Evolutionary conservation across 805 yeast species (phyloP), one percentile per base, ranked within the genome.

Genomic region (Wickerhamomyces kurtzmanii): DNA sequence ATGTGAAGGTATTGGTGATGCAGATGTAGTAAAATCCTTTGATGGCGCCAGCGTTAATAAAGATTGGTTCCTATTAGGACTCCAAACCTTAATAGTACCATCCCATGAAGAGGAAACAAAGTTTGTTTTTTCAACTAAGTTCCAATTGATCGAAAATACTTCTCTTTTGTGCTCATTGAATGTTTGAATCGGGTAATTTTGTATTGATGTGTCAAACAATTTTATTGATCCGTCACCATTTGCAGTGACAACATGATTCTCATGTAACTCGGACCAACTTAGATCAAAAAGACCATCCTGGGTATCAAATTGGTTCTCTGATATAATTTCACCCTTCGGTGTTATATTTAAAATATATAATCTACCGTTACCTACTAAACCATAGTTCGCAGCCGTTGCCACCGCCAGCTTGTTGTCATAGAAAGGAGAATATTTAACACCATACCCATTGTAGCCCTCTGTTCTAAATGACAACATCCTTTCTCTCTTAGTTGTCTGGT

Each of bases 51-150:
- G 57, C 1, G 87, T 77, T 31, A 74, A 26, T 31, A 83, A 36
- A 15, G 85, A 71, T 12, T 62, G 56, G 17, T 51, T 55, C 31
- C 86, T 59, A 22, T 53, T 51, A 0, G 91, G 86, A 1, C 75
- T 52, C 94, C 94, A 83, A 4, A 84, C 45, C 51, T 83, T 84
- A 21, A 87, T 68, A 1, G 80, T 59, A 0, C 96, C 95, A 51
- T 89, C 97, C 97, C 97, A 89, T 7, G 94, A 79, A 16, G 87
- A 69, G 12, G 89, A 68, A 22, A 79, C 74, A 52, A 89, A 83
- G 12, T 60, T 61, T 5, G 66, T 46, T 53, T 85, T 81, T 37
- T 75, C 79, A 4, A 74, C 68, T 33, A 77, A 47, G 45, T 76
- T 79, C 91, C 91, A 81, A 42, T 71, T 70, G 20, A 81, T 71